Conservation (phyloP, 108 stramenopile species). For the Nitzschia inconspicua region DNA sequence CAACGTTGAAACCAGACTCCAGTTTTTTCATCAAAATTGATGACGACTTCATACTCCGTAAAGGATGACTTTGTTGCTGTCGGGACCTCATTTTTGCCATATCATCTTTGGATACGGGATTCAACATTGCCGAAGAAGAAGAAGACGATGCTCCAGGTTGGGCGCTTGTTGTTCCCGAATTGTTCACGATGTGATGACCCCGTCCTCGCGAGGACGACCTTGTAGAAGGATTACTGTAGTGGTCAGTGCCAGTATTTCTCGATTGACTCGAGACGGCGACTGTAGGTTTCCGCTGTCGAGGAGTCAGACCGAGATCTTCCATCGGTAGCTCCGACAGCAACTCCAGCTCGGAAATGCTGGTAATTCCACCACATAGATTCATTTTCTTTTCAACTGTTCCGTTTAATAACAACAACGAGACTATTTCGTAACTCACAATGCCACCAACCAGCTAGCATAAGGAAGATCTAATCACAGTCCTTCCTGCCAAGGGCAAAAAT, state of each 20-base stretch:
- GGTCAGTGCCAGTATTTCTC: not conserved
- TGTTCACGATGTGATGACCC: not conserved
- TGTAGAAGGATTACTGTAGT: not conserved
- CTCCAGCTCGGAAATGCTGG: constrained; percentile 15
- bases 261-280: constrained; percentile 7
- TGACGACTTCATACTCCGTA: constrained; percentile 1
- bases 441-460: too few relatives aligned
- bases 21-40: constrained; percentile 15
- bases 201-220: constrained; percentile 1
- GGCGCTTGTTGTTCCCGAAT: not conserved
- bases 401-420: too few relatives aligned
- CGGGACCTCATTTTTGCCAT: constrained; percentile 9
- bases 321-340: constrained; percentile 16
- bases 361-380: constrained; percentile 31
- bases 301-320: constrained; percentile 16
- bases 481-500: too few relatives aligned
- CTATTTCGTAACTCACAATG: too few relatives aligned
- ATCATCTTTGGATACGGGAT: constrained; percentile 19
- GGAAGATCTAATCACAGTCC: too few relatives aligned
- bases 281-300: constrained; percentile 13
- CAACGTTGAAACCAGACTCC: constrained; percentile 22
- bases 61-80: not conserved
- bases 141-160: not conserved
- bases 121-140: constrained; percentile 3
- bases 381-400: constrained; percentile 1